Conservation (phyloP, 2,329 filamentous ascomycete genomes). For the Amylocarpus encephaloides region DNA sequence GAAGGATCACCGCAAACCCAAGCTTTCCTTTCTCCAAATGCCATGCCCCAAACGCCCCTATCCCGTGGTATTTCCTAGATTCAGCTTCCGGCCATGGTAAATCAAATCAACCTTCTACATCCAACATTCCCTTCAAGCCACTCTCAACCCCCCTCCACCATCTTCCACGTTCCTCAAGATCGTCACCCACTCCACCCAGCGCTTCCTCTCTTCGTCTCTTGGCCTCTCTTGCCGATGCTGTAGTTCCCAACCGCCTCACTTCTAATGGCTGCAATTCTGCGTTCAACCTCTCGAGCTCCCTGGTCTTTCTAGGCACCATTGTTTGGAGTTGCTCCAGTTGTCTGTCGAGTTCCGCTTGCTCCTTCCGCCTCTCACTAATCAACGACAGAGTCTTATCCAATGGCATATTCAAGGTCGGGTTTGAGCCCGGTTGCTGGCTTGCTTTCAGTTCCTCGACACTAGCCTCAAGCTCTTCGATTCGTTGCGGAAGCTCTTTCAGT, state of each 20-base stretch:
- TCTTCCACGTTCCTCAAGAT: slow-evolving; percentile 67
- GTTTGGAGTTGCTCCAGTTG: slow-evolving; percentile 58
- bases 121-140: slow-evolving; percentile 55
- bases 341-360: slow-evolving; percentile 51
- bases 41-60: background rate
- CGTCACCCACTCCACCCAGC: slow-evolving; percentile 60
- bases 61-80: background rate
- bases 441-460: slow-evolving; percentile 41
- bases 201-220: slow-evolving; percentile 60
- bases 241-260: slow-evolving; percentile 57
- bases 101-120: slow-evolving; percentile 4
- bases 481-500: slow-evolving; percentile 45
- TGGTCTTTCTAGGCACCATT: slow-evolving; percentile 58
- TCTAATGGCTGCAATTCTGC: slow-evolving; percentile 65
- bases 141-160: slow-evolving; percentile 69
- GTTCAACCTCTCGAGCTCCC: slow-evolving; percentile 60
- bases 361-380: slow-evolving; percentile 44
- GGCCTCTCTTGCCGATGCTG: slow-evolving; percentile 64
- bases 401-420: slow-evolving; percentile 46
- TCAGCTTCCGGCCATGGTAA: background rate
- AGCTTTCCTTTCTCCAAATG: background rate
- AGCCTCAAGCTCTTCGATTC: slow-evolving; percentile 43
- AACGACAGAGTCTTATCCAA: slow-evolving; percentile 50
- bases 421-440: slow-evolving; percentile 38
- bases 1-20: background rate